Percentiles rank a stretch among this genome's conserved stretches.
Conservation (phyloP, 1,139 yeast genomes). For the Saccharomyces hybrid region DNA sequence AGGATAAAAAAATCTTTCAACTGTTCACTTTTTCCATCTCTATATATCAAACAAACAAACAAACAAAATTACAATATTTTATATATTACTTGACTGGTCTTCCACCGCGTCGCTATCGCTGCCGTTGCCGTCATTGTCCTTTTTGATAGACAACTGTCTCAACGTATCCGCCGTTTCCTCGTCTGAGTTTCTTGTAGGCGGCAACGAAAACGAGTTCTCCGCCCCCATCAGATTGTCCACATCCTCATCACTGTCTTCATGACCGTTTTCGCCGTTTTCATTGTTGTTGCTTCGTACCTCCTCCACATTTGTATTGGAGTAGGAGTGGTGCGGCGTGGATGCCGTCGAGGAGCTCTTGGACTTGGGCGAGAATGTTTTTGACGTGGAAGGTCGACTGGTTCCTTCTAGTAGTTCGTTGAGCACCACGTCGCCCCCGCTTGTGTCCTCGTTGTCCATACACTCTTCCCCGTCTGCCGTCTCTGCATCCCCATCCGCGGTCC, state of each 20-base stretch:
- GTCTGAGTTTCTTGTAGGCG: constrained; percentile 8
- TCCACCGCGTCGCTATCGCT: constrained; percentile 7
- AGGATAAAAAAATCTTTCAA: background rate
- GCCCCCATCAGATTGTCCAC: constrained; percentile 7
- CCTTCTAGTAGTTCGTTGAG: background rate
- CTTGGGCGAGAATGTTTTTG: background rate
- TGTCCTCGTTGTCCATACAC: constrained; percentile 4
- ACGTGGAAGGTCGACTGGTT: background rate
- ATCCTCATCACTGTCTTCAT: background rate
- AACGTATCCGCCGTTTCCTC: constrained; percentile 2
- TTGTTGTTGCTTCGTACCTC: constrained; percentile 1
- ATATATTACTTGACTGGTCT: constrained; percentile 4
- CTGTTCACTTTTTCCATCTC: constrained; percentile 3
- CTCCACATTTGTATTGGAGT: constrained; percentile 1
- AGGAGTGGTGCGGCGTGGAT: constrained; percentile 1
- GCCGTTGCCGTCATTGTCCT: constrained; percentile 5
- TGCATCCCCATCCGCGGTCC: constrained; percentile 3
- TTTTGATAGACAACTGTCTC: background rate
- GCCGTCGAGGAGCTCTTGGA: background rate
- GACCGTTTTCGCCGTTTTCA: constrained; percentile 6
- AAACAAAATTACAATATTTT: background rate
- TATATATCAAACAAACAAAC: background rate
- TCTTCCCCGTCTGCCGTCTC: constrained; percentile 18
- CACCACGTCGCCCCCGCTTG: background rate
- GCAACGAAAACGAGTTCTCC: constrained; percentile 20